Base-by-base conservation (phyloP, 75 land plant species). In the Azolla pinnata region DNA sequence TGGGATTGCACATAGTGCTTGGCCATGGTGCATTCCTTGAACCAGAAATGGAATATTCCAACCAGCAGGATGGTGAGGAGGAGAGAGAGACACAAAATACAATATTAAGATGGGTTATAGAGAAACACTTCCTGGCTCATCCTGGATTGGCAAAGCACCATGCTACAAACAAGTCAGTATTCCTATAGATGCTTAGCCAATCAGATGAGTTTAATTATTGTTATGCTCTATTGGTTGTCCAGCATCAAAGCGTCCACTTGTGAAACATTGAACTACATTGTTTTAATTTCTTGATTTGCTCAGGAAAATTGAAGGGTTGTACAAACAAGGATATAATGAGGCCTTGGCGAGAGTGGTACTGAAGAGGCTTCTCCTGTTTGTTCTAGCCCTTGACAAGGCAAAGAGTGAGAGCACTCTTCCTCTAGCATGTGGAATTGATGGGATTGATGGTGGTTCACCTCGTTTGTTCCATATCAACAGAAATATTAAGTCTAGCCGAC, bases 401-500 rank as follows among this genome's bases (percentile, higher is more conserved):
- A 86, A 90, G 56, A 46, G 71, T 56, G 61, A 79, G 49, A 79
- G 70, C 21, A 58, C 74, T 56, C 75, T 86, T 38, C 76, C 87
- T 44, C 56, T 77, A 25, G 53, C 55, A 26, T 61, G 77, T 71
- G 90, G 91, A 44, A 83, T 90, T 63, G 90, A 90, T 79, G 85
- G 97, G 17, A 26, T 81, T 21, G 97, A 90, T 71, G 97, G 97
- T 24, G 97, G 90, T 59, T 90, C 97, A 61, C 81, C 90, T 18
- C 33, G 73, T 24, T 35, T 90, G 38, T 90, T 90, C 64, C 56
- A 65, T 31, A 12, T 47, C 30, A 60, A 68, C 31, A 61, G 81
- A 18, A 32, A 38, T 18, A 68, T 81, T 18, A 90, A 90, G 69
- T 86, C 90, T 12, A 90, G 97, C 47, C 78, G 81, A 25, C 83